Conservation (phyloP, 495 filamentous ascomycete species). For the Penicillium bovifimosum region DNA sequence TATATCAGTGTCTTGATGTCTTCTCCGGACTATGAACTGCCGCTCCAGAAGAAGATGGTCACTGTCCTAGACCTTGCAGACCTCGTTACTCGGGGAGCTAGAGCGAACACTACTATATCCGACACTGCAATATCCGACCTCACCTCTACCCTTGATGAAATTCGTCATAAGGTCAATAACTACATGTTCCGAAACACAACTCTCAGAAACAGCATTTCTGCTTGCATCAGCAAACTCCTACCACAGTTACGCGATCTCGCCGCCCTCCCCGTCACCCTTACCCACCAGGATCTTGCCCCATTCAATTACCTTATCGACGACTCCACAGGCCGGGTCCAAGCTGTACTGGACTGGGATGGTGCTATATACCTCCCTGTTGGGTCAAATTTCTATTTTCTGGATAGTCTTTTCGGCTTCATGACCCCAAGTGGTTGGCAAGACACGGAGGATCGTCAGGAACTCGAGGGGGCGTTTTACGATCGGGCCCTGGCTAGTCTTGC, state of each 20-base stretch:
- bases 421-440: conserved; percentile 7
- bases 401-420: conserved; percentile 9
- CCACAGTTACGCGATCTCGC: conserved; percentile 6
- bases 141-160: conserved; percentile 6
- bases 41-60: conserved; percentile 9
- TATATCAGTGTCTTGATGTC: conserved; percentile 15
- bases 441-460: conserved; percentile 8
- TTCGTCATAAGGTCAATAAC: conserved; percentile 3
- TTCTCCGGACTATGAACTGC: conserved; percentile 10
- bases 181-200: conserved; percentile 5
- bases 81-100: conserved; percentile 11
- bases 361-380: conserved; percentile 7
- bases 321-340: conserved; percentile 4
- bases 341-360: conserved; percentile 7
- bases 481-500: conserved; percentile 11
- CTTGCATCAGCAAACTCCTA: conserved; percentile 10
- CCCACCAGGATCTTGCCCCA: conserved; percentile 9
- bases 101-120: conserved; percentile 8
- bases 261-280: conserved; percentile 4
- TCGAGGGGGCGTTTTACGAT: conserved; percentile 7
- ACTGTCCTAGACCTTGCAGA: conserved; percentile 8
- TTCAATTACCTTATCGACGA: conserved; percentile 13
- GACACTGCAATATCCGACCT: conserved; percentile 5
- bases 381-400: conserved; percentile 10
- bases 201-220: conserved; percentile 5